Evolutionary conservation across 2,329 filamentous ascomycete genomes (phyloP).

Genomic region (Emmonsiellopsis sp.): DNA sequence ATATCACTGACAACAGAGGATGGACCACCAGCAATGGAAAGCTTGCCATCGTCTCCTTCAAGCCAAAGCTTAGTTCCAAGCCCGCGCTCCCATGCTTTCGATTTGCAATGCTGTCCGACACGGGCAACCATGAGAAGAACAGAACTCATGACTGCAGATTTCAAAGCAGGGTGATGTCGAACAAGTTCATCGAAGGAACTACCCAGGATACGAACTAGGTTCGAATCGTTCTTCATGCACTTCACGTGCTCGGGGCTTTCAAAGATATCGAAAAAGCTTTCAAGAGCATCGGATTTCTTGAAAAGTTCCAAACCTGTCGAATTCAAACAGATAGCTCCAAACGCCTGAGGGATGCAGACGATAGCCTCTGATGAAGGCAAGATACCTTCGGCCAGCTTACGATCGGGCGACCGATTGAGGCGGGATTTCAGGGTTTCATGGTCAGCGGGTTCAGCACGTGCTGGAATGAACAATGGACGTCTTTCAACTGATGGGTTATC

Average conservation of each 20-base stretch:
- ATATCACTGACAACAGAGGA: conserved; percentile 26
- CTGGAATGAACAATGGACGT: conserved; percentile 24
- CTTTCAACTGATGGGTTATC: conserved; percentile 30
- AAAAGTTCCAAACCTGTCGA: conserved; percentile 80
- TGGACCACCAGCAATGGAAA: conserved; percentile 49
- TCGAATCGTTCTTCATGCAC: conserved; percentile 65
- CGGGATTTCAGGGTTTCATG: conserved; percentile 20
- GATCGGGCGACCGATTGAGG: conserved; percentile 21
- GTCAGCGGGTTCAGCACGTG: conserved; percentile 11
- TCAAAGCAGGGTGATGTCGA: conserved; percentile 80
- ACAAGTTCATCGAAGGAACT: conserved; percentile 87
- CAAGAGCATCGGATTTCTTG: conserved; percentile 68
- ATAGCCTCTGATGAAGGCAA: conserved; percentile 85
- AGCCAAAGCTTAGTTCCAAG: conserved; percentile 73
- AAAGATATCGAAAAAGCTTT: conserved; percentile 92
- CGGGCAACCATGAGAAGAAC: conserved; percentile 81
- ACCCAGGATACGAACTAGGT: conserved; percentile 65
- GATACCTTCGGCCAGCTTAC: conserved; percentile 56
- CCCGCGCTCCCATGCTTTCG: conserved; percentile 57
- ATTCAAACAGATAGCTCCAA: conserved; percentile 91
- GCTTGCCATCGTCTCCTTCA: conserved; percentile 47
- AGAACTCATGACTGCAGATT: conserved; percentile 70
- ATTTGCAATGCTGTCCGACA: conserved; percentile 63
- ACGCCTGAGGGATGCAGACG: conserved; percentile 71
- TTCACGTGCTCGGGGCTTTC: conserved; percentile 84